These are phyloP conservation scores for Cordyceps javanica DNA, from an alignment of 2,329 filamentous ascomycete genomes.

Conservation along the genomic window DNA sequence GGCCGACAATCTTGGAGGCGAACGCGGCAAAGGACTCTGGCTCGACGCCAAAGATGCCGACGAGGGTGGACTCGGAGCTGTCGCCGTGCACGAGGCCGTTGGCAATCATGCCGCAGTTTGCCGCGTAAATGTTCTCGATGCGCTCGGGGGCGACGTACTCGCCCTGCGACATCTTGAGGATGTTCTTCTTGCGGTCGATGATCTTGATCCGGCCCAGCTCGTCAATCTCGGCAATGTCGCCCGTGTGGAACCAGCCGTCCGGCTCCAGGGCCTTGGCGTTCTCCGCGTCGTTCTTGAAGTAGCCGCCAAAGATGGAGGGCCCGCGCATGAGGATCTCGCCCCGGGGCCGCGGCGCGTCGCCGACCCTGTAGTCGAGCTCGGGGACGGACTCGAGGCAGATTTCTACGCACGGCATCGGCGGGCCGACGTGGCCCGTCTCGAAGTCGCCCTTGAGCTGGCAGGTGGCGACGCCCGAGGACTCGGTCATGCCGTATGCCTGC, in stretches of 20 bases:
- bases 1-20: conserved; percentile 69
- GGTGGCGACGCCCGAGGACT: conserved; percentile 75
- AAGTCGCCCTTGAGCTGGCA: conserved; percentile 67
- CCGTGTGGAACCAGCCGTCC: conserved; percentile 96
- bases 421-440: conserved; percentile 74
- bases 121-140: conserved; percentile 90
- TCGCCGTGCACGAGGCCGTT: conserved; percentile 91
- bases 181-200: conserved; percentile 96
- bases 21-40: conserved; percentile 77
- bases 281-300: conserved; percentile 86
- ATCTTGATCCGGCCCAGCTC: conserved; percentile 82
- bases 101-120: conserved; percentile 69
- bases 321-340: conserved; percentile 85
- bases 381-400: conserved; percentile 79
- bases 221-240: conserved; percentile 85
- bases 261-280: conserved; percentile 74
- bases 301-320: conserved; percentile 73
- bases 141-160: conserved; percentile 98
- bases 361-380: conserved; percentile 86
- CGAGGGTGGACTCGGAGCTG: conserved; percentile 70
- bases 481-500: conserved; percentile 91
- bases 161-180: conserved; percentile 95
- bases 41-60: conserved; percentile 83
- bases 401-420: conserved; percentile 61
- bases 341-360: conserved; percentile 82